Evolutionary conservation across 352 stramenopile species (phyloP), one percentile per base, ranked within the genome.

Genomic region (Globisporangium yorkense): DNA sequence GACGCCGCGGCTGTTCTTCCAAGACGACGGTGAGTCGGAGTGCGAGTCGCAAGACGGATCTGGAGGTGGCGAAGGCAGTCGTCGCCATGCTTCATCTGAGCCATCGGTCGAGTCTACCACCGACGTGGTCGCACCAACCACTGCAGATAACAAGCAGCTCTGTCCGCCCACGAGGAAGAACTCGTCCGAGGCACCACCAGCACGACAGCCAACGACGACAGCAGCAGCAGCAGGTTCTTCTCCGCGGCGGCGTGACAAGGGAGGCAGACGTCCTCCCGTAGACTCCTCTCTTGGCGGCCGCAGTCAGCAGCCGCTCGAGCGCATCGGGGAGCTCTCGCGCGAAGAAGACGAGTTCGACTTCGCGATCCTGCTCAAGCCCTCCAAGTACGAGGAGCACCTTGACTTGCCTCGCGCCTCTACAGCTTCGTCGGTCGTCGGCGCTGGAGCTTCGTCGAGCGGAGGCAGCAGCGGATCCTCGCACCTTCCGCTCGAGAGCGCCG

Each of bases 341-440:
- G 75, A 88, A 33, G 80, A 91, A 58, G 77, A 82, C 54, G 81
- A 89, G 40, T 94, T 83, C 62, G 82, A 94, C 53, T 89, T 94
- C 70, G 82, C 82, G n/a, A 91, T 94, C 62, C 20, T 94, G 49
- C 62, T 94, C 45, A 92, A 88, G 47, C 66, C 81, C 43, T 84
- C 74, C 27, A 89, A 90, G 59, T 67, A 72, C 57, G 77, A 91
- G 51, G 77, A 90, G 59, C 62, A 71, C 33, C n/a, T 82, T 10
- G 75, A 87, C 31, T 40, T 82, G 1, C 62, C 51, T 16, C 51
- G 7, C 12, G 31, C 29, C 1, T 29, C 49, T 0, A 27, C 48
- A n/a, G 24, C 48, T 41, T 20, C 31, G 8, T 20, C 31, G 8
- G 16, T 13, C 8, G 7, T 16, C 31, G 10, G 29, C 6, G 31